Conservation (phyloP, 2,329 filamentous ascomycete species). For the Lachnellula cervina region DNA sequence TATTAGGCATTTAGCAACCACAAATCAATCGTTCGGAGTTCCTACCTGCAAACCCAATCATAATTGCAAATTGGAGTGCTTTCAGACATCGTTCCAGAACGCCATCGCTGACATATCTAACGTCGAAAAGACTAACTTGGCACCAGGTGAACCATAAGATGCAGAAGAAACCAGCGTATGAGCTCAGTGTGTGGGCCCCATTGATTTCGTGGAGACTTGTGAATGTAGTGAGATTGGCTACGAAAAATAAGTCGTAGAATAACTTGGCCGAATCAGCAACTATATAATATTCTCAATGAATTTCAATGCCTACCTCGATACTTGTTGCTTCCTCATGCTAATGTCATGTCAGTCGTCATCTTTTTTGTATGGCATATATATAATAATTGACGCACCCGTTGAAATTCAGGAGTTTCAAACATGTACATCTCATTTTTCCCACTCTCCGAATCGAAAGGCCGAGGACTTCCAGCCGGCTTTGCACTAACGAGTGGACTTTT, state of each 20-base stretch:
- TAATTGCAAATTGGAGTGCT: conserved; percentile 36
- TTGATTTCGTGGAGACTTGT: conserved; percentile 51
- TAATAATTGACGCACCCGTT: no score
- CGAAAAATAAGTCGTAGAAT: conserved; percentile 58
- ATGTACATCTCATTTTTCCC: no score
- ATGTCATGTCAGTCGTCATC: no score
- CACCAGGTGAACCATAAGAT: conserved; percentile 53
- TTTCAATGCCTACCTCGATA: conserved; percentile 29
- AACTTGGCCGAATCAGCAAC: no score
- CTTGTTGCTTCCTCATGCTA: conserved; percentile 20
- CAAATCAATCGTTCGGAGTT: background rate
- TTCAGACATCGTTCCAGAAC: conserved; percentile 51
- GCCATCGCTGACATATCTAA: conserved; percentile 52
- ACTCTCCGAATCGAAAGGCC: no score
- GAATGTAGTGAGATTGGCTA: conserved; percentile 55
- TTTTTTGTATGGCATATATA: no score
- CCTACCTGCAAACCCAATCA: background rate
- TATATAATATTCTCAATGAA: no score
- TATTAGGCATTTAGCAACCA: no score
- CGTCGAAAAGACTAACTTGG: conserved; percentile 53
- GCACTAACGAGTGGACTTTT: no score
- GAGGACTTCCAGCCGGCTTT: no score
- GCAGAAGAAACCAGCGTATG: conserved; percentile 48
- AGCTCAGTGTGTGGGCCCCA: conserved; percentile 41
- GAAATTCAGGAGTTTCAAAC: no score